These are phyloP conservation scores for Pachysandra terminalis DNA, from an alignment of 164 flowering plant species.

Conservation along the genomic window DNA sequence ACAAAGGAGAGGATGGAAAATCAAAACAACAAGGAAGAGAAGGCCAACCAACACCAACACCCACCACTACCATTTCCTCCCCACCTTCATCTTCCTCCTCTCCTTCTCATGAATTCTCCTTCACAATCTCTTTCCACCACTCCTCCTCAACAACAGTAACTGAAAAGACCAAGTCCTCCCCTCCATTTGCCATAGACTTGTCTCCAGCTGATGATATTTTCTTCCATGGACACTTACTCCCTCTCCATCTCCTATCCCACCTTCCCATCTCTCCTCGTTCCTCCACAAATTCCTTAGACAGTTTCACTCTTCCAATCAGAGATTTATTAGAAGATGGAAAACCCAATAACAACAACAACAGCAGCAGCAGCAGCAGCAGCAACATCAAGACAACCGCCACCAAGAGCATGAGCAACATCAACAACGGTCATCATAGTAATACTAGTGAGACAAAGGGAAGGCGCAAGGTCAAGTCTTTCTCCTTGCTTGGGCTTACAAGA, in stretches of 20 bases:
- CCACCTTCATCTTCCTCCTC: constrained; percentile 65
- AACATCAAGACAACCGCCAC: too few species aligned
- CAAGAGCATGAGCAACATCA: constrained; percentile 6
- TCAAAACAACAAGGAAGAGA: too few species aligned
- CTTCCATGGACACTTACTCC: constrained; percentile 93
- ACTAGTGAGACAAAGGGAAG: constrained; percentile 21
- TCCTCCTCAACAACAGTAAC: constrained; percentile 27
- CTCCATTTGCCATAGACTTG: constrained; percentile 54
- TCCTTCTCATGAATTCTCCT: constrained; percentile 94
- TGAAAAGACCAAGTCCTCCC: constrained; percentile 19
- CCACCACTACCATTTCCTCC: constrained; percentile 17
- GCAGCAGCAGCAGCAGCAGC: neutral
- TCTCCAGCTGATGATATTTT: constrained; percentile 92
- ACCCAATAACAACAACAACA: constrained; percentile 9
- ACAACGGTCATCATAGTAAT: neutral
- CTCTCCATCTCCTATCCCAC: constrained; percentile 78
- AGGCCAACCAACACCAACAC: constrained; percentile 6
- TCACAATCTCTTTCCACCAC: constrained; percentile 67
- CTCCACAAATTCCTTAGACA: constrained; percentile 63
- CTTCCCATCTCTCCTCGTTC: constrained; percentile 67
- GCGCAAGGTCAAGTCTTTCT: constrained; percentile 56
- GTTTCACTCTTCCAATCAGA: constrained; percentile 50
- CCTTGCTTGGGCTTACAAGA: constrained; percentile 44
- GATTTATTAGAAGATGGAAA: constrained; percentile 27
- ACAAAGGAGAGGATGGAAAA: constrained; percentile 5